phyloP scores from a whole-genome alignment of 1,284 basidiomycete genomes.

The Fomitopsis palustris region DNA sequence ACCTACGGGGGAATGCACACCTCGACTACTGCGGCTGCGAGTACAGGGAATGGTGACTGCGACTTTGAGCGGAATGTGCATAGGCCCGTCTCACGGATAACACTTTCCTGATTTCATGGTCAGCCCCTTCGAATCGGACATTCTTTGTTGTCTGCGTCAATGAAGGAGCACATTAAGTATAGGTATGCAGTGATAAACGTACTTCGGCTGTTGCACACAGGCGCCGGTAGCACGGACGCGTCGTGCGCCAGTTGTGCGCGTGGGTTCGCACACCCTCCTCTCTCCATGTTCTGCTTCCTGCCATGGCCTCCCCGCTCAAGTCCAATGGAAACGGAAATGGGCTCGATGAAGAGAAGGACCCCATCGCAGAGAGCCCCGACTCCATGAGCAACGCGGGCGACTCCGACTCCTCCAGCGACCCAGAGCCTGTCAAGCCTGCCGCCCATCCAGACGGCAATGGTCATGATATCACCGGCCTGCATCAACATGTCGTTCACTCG shows the following conservation, averaged over 20 bases:
- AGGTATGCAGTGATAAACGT: too few relatives aligned
- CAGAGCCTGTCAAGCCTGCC: not conserved
- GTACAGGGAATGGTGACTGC: too few relatives aligned
- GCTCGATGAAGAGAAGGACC: constrained; percentile 2
- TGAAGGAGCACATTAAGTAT: too few relatives aligned
- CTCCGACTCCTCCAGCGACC: not conserved
- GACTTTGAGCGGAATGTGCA: too few relatives aligned
- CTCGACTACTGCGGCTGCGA: too few relatives aligned
- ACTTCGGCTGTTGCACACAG: too few relatives aligned
- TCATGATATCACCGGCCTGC: not conserved
- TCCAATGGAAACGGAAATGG: constrained; percentile 3
- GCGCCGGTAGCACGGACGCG: too few relatives aligned
- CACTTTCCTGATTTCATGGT: too few relatives aligned
- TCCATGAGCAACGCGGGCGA: not conserved
- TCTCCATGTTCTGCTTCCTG: constrained; percentile 1
- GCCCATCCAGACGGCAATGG: not conserved
- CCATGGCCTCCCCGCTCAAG: constrained; percentile 10
- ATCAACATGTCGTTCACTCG: not conserved
- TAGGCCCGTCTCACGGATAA: too few relatives aligned
- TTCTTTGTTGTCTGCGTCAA: too few relatives aligned
- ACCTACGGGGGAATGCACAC: too few relatives aligned
- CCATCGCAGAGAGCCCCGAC: not conserved
- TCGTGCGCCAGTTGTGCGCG: not conserved
- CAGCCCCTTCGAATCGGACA: too few relatives aligned
- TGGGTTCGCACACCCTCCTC: not conserved